Percentiles rank a stretch among this genome's conserved stretches.
phyloP scores from a whole-genome alignment of 2,329 filamentous ascomycete genomes.

The Phialocephala subalpina region DNA sequence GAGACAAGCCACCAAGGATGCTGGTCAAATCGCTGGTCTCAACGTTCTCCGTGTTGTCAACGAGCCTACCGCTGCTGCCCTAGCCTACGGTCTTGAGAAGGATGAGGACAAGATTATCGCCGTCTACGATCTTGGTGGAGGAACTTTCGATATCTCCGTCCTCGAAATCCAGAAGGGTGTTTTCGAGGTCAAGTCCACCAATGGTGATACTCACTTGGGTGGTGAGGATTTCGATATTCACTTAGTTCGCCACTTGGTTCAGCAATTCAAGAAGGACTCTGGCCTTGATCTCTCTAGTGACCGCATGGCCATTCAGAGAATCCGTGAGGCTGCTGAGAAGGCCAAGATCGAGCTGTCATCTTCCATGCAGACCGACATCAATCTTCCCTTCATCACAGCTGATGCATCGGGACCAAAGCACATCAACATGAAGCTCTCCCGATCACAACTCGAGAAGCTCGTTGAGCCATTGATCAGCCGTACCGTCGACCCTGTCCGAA shows the following conservation, averaged over 20 bases:
- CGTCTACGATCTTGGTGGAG: constrained; percentile 97
- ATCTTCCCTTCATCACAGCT: constrained; percentile 98
- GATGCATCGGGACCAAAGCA: constrained; percentile 96
- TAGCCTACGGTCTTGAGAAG: constrained; percentile 97
- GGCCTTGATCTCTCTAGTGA: constrained; percentile 89
- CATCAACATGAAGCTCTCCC: constrained; percentile 95
- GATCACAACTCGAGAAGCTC: constrained; percentile 91
- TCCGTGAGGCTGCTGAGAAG: constrained; percentile 98
- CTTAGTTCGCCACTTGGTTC: constrained; percentile 90
- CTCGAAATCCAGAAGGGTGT: constrained; percentile 98
- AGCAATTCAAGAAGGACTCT: constrained; percentile 96
- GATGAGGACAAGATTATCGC: constrained; percentile 88
- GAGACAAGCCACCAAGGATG: constrained; percentile 97
- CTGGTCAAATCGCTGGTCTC: constrained; percentile 93
- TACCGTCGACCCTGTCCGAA: constrained; percentile 92
- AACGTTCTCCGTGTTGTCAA: constrained; percentile 98
- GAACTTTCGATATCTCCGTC: constrained; percentile 98
- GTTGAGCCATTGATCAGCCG: constrained; percentile 87
- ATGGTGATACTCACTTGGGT: constrained; percentile 97
- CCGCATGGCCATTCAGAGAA: constrained; percentile 99
- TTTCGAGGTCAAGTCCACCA: constrained; percentile 99
- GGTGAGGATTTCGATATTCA: constrained; percentile 98
- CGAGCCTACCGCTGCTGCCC: constrained; percentile 94
- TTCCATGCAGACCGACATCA: constrained; percentile 94
- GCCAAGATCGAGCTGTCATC: constrained; percentile 99